Conservation (phyloP, 192 early-diverging fungal species). For the Lobosporangium transversale region DNA sequence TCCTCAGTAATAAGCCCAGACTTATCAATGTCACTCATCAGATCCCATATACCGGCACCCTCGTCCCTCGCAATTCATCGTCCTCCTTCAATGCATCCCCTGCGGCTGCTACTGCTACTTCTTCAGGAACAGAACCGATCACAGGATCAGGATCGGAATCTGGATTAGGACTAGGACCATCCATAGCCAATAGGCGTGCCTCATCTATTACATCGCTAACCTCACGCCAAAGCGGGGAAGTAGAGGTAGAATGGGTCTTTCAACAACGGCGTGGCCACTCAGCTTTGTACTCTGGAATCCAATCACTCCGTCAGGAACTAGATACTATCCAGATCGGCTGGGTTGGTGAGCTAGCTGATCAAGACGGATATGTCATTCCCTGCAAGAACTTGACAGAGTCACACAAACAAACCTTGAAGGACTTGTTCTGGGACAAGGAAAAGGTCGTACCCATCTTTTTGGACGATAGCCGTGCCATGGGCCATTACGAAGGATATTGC, state of each 20-base stretch:
- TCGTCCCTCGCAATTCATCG: not conserved
- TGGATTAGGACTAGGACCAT: not conserved
- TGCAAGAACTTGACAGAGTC: slow-evolving; percentile 58
- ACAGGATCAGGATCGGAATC: no score
- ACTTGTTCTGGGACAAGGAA: slow-evolving; percentile 61
- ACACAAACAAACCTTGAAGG: slow-evolving; percentile 60
- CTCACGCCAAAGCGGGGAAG: not conserved
- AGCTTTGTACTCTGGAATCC: slow-evolving; percentile 88
- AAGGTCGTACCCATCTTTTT: slow-evolving; percentile 85
- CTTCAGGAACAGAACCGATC: no score
- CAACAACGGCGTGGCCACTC: slow-evolving; percentile 81
- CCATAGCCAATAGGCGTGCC: not conserved
- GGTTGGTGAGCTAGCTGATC: slow-evolving; percentile 66
- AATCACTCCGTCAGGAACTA: slow-evolving; percentile 67
- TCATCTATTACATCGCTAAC: not conserved
- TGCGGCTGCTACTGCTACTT: not conserved
- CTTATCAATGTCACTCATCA: slow-evolving; percentile 68
- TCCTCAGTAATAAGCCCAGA: slow-evolving; percentile 34
- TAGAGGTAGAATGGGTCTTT: slow-evolving; percentile 54
- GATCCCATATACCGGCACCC: slow-evolving; percentile 55
- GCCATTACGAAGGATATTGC: slow-evolving; percentile 98
- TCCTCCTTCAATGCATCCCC: slow-evolving; percentile 3
- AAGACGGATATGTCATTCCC: slow-evolving; percentile 55
- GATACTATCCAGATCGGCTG: slow-evolving; percentile 81
- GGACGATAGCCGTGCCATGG: slow-evolving; percentile 71